Percentiles rank a stretch among this genome's conserved stretches.
Conservation (phyloP, 768 basidiomycete genomes). For the Lactarius deliciosus region DNA sequence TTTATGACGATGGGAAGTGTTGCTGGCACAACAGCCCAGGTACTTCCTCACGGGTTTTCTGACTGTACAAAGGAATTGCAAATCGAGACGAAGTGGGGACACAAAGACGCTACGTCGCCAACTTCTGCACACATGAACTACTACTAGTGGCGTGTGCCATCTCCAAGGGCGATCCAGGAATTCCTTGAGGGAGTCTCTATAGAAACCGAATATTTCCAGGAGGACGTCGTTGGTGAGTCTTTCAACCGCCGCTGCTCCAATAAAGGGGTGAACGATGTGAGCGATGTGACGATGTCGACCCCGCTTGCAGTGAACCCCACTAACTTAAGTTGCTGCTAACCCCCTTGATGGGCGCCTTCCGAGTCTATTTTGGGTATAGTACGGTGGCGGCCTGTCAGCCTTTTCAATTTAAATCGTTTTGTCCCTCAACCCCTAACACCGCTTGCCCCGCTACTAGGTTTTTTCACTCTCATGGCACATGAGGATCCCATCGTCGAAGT, state of each 20-base stretch:
- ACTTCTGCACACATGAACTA: neutral
- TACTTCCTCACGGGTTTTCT: neutral
- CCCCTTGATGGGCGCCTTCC: too few relatives aligned
- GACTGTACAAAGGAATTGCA: neutral
- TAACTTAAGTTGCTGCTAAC: too few relatives aligned
- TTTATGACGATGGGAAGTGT: neutral
- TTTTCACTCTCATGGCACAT: neutral
- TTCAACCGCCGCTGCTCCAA: neutral
- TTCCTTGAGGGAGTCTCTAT: too few relatives aligned
- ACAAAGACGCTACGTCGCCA: neutral
- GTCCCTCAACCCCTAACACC: too few relatives aligned
- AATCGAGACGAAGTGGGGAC: neutral
- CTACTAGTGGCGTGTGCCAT: neutral
- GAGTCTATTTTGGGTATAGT: neutral
- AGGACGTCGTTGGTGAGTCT: neutral
- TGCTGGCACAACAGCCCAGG: neutral
- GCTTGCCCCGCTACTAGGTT: too few relatives aligned
- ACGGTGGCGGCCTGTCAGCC: neutral
- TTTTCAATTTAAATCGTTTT: neutral
- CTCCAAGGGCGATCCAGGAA: neutral
- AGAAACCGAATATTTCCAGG: constrained; percentile 10
- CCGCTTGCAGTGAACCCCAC: too few relatives aligned
- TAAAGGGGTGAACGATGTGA: neutral
- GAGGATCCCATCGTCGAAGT: constrained; percentile 5
- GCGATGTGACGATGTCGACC: too few relatives aligned